These are phyloP conservation scores for Meyerozyma sp. DNA, from an alignment of 1,139 yeast species.

Conservation along the genomic window DNA sequence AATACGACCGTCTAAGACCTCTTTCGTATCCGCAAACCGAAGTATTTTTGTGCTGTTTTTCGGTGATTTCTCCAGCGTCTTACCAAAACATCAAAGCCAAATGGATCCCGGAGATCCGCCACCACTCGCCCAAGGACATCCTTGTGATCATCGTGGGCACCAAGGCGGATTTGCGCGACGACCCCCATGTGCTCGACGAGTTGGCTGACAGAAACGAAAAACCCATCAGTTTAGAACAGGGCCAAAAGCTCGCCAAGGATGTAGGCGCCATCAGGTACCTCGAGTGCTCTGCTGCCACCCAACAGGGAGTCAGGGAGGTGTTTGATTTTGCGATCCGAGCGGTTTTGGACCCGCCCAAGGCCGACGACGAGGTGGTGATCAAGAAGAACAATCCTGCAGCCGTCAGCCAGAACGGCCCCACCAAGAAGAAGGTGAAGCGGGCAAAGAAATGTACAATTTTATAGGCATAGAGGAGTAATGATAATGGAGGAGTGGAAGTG, in stretches of 20 bases:
- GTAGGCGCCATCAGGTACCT: constrained; percentile 70
- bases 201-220: constrained; percentile 56
- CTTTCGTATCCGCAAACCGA: constrained; percentile 91
- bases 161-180: constrained; percentile 79
- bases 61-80: constrained; percentile 77
- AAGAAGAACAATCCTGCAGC: constrained; percentile 2
- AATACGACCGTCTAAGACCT: constrained; percentile 87
- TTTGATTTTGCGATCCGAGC: constrained; percentile 77
- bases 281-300: constrained; percentile 94
- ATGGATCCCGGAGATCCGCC: constrained; percentile 88
- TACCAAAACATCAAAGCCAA: constrained; percentile 68
- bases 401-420: constrained; percentile 6
- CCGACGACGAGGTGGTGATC: constrained; percentile 8
- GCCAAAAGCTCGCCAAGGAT: constrained; percentile 62
- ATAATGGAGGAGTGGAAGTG: not conserved
- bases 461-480: constrained; percentile 14
- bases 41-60: constrained; percentile 81
- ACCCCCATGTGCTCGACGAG: constrained; percentile 68
- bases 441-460: constrained; percentile 47
- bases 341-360: constrained; percentile 54
- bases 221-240: constrained; percentile 63
- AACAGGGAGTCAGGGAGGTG: constrained; percentile 75
- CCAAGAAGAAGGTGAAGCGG: constrained; percentile 34
- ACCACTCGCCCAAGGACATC: constrained; percentile 74
- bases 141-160: constrained; percentile 82